Evolutionary conservation across 2,329 filamentous ascomycete species (phyloP), one percentile per base, ranked within the genome.

Genomic region (Neonectria hederae): DNA sequence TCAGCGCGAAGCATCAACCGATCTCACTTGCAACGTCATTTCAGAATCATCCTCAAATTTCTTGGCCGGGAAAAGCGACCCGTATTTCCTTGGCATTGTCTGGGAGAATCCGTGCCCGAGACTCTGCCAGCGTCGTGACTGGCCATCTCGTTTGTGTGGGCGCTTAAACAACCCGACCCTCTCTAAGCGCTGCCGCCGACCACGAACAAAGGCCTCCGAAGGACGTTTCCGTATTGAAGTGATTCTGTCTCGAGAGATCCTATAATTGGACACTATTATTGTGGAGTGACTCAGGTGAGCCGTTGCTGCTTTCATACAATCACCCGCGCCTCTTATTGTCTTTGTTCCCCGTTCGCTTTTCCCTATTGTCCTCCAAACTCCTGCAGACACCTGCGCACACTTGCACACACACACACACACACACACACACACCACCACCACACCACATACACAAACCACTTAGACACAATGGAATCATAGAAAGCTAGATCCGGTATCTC

Each of bases 111-210:
- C 54, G 65, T 62, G 56, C 57, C 49, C 49, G 49, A 62, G 54
- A 58, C 59, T 59, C 59, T 59, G 51, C 62, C 35, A 51, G 54
- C 63, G 62, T 65, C 59, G 61, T 72, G 67, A 73, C 65, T 74
- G 72, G 72, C 53, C 51, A 65, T 63, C 45, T 14, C 51, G 51
- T 61, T 65, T 72, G 45, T 21, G 60, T 56, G 65, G 72, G 72
- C 72, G 72, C 69, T 73, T 72, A 73, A 45, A 61, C 54, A 59
- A 55, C 62, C 58, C 38, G 40, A 46, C 14, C 53, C 40, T 58
- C 62, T 63, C 71, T 69, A 74, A 74, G 72, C 72, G 72, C 72
- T 67, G 68, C 65, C 69, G 65, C 68, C 62, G 51, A 62, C 48
- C 46, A 64, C 59, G 57, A 46, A 66, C 65, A 62, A 63, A 69